Conservation (phyloP, 2,329 filamentous ascomycete genomes). For the Beauveria australis region DNA sequence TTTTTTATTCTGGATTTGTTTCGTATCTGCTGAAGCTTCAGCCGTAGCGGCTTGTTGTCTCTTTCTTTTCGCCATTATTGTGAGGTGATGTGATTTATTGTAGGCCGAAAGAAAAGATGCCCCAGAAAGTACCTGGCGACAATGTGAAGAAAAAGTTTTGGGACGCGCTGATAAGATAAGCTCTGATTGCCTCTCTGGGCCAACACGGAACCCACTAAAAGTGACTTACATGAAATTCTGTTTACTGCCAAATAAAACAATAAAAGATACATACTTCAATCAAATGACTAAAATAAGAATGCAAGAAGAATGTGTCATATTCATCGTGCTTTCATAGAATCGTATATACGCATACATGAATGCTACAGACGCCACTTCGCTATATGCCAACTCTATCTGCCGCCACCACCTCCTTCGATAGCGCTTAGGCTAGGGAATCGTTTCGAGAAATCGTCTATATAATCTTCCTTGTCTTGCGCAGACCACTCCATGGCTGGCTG, state of each 20-base stretch:
- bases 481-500: constrained; percentile 48
- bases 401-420: constrained; percentile 45
- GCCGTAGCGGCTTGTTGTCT: constrained; percentile 27
- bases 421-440: constrained; percentile 78
- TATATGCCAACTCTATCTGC: constrained; percentile 4
- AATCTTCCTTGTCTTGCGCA: constrained; percentile 54
- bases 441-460: constrained; percentile 65
- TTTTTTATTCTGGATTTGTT: constrained; percentile 24
- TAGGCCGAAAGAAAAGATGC: background rate
- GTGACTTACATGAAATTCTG: background rate
- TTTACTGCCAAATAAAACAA: too few relatives aligned
- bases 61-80: constrained; percentile 42
- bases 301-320: constrained; percentile 1
- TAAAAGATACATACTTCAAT: too few relatives aligned
- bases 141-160: constrained; percentile 19
- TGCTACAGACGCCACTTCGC: background rate
- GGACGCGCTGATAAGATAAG: constrained; percentile 26
- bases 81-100: constrained; percentile 11
- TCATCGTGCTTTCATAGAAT: background rate
- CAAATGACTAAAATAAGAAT: background rate
- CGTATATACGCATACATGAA: constrained; percentile 3
- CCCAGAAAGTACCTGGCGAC: background rate
- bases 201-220: background rate
- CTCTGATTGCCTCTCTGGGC: background rate
- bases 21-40: constrained; percentile 16